Evolutionary conservation across 2,329 filamentous ascomycete genomes (phyloP), one percentile per base, ranked within the genome.

Genomic region (Ceratocystis papillata): DNA sequence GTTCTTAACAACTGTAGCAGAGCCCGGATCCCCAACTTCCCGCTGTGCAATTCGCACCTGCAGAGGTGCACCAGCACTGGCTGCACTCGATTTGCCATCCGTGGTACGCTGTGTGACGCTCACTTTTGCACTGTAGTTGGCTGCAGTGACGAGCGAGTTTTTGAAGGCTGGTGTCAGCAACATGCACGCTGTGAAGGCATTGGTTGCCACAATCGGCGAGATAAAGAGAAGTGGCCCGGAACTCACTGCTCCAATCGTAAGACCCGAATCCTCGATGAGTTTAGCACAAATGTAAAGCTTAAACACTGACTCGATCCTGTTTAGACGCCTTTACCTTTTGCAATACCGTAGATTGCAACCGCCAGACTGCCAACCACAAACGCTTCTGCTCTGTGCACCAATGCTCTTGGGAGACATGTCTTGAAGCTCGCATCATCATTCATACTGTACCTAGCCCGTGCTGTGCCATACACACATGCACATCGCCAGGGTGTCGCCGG

Each of bases 141-240:
- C 50, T 71, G 70, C 46, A 50, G 62, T 4, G 28, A 20, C n/a
- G 67, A 69, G 41, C 70, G 70, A n/a, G 57, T 30, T 64, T 64
- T 65, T 28, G 69, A 68, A 10, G 46, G 65, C 62, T 71, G 69
- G 69, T 71, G 70, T 44, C 53, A 37, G 22, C 37, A 64, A 6
- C 70, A 71, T 48, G 62, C 65, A 12, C n/a, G 59, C 7, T 71
- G 70, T 57, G 59, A 63, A n/a, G 62, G 62, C 12, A 57, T 74
- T 1, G 53, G 28, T 0, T 70, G 66, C 6, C 66, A 57, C 50
- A 22, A 20, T 5, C 45, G 53, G 28, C 64, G 63, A 20, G 61
- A 67, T 25, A 37, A 30, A 10, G 37, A 33, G 8, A 37, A 50
- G 12, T 44, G 62, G 6, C 48, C 48, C 1, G 60, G 46, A 3